Conservation (phyloP, 1,284 basidiomycete species). For the Irpex sp. region DNA sequence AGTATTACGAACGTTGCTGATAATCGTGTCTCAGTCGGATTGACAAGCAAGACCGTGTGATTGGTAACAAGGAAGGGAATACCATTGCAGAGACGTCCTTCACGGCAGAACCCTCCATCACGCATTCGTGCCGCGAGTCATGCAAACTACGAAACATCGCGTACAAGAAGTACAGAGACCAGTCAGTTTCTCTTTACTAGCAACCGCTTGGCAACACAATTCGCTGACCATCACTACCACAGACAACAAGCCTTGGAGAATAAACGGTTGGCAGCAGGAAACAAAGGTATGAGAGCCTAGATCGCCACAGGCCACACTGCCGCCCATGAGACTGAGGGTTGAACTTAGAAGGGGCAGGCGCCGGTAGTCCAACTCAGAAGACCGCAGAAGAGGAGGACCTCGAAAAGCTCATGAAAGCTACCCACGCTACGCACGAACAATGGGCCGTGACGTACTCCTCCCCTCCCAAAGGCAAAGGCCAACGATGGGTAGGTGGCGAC, state of each 20-base stretch:
- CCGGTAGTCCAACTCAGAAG: not conserved
- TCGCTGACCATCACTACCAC: not conserved
- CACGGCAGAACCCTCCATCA: not conserved
- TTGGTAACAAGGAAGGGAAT: not conserved
- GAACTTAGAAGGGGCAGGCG: too few relatives aligned
- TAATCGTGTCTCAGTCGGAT: not conserved
- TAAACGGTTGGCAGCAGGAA: not conserved
- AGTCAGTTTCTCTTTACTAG: not conserved
- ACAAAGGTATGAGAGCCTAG: not conserved
- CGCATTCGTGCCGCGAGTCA: not conserved
- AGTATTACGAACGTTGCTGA: not conserved
- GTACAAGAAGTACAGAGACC: not conserved
- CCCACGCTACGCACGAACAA: not conserved
- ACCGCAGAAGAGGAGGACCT: not conserved
- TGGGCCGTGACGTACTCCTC: not conserved
- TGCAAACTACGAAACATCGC: not conserved
- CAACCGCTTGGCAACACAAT: too few relatives aligned
- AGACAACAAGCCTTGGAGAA: not conserved
- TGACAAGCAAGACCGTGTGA: not conserved
- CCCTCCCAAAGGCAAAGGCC: not conserved
- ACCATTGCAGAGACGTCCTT: not conserved
- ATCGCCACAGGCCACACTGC: too few relatives aligned
- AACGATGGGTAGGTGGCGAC: not conserved
- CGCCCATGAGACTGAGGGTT: too few relatives aligned
- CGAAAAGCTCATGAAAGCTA: not conserved